These are phyloP conservation scores for Saccharomycodes ludwigii DNA, from an alignment of 805 yeast species.

Conservation along the genomic window DNA sequence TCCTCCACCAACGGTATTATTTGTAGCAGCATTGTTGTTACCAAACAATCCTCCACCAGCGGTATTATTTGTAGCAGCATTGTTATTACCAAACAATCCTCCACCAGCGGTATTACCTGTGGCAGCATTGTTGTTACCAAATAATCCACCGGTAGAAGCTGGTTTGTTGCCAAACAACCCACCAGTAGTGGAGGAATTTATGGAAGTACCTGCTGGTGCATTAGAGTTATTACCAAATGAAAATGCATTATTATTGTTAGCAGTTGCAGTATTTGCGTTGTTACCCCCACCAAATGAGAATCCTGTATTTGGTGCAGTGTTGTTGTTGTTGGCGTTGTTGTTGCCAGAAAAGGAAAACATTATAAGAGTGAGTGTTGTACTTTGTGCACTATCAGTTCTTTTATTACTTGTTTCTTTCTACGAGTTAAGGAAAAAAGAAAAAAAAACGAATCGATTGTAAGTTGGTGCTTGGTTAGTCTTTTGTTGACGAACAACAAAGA, in stretches of 20 bases:
- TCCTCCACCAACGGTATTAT: slow-evolving; percentile 7
- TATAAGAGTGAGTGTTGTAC: slow-evolving; percentile 8
- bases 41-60: slow-evolving; percentile 19
- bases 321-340: slow-evolving; percentile 6
- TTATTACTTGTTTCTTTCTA: no score
- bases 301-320: slow-evolving; percentile 6
- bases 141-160: slow-evolving; percentile 18
- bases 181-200: slow-evolving; percentile 11
- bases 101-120: slow-evolving; percentile 6
- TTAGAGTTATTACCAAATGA: no score
- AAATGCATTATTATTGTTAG: no score
- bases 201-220: no score
- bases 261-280: no score
- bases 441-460: no score
- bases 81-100: slow-evolving; percentile 8
- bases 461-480: no score
- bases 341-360: slow-evolving; percentile 13
- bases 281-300: slow-evolving; percentile 9
- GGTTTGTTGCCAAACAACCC: slow-evolving; percentile 17
- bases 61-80: slow-evolving; percentile 1
- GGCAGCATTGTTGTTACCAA: slow-evolving; percentile 14
- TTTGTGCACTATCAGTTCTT: no score
- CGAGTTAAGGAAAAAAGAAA: no score
- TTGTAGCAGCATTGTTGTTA: slow-evolving; percentile 7
- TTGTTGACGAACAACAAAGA: no score